A percentile compares a stretch with the other conserved stretches of the same genome.
Evolutionary conservation across 768 basidiomycete genomes (phyloP).

Genomic region (Pleurotus citrinopileatus): DNA sequence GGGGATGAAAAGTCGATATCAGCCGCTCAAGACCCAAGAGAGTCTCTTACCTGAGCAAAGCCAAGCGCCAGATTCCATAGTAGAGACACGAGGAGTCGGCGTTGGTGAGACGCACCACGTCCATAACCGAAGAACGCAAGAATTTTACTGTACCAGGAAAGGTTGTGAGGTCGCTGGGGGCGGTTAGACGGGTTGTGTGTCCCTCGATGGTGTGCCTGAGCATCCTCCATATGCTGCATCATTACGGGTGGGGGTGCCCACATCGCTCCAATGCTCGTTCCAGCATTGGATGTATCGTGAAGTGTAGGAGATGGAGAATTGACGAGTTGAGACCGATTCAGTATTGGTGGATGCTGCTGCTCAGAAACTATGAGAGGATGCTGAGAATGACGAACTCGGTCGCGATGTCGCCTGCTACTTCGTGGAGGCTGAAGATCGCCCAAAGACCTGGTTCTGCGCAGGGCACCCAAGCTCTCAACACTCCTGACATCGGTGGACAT

Average conservation of each 20-base stretch:
- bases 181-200: slow-evolving; percentile 8
- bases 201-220: slow-evolving; percentile 5
- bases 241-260: slow-evolving; percentile 6
- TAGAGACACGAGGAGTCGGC: slow-evolving; percentile 47
- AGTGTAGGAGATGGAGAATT: not conserved
- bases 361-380: slow-evolving; percentile 1
- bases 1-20: not conserved
- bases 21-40: not conserved
- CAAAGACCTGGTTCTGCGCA: slow-evolving; percentile 37
- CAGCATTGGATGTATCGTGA: not conserved
- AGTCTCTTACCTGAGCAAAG: slow-evolving; percentile 42
- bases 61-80: slow-evolving; percentile 43
- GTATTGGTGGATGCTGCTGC: not conserved
- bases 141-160: slow-evolving; percentile 19
- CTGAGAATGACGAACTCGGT: slow-evolving; percentile 10
- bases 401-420: slow-evolving; percentile 4
- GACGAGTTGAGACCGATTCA: slow-evolving; percentile 1
- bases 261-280: not conserved
- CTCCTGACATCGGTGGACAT: slow-evolving; percentile 17
- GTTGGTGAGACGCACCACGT: slow-evolving; percentile 40
- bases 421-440: slow-evolving; percentile 32
- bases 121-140: slow-evolving; percentile 50
- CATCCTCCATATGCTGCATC: slow-evolving; percentile 9
- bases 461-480: slow-evolving; percentile 8
- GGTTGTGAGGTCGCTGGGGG: slow-evolving; percentile 16